These are phyloP conservation scores for Aaosphaeria pasadenensis DNA, from an alignment of 2,329 filamentous ascomycete genomes.

Conservation along the genomic window DNA sequence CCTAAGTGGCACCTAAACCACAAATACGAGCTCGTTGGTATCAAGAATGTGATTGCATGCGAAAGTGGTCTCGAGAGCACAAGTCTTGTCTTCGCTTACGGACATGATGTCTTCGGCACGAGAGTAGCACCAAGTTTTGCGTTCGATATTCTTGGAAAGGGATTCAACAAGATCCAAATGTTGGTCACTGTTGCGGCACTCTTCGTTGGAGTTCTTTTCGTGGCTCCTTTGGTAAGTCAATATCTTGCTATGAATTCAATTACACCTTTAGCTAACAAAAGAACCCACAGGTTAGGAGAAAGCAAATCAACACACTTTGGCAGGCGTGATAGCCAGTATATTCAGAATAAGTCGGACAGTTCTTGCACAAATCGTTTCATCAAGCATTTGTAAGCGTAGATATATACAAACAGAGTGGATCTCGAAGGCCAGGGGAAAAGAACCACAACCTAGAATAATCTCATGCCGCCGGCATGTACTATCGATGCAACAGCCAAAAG, in stretches of 20 bases:
- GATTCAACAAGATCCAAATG: slow-evolving; percentile 88
- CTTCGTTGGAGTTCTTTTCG: slow-evolving; percentile 68
- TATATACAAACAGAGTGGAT: no score
- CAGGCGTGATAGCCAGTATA: slow-evolving; percentile 9
- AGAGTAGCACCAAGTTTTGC: slow-evolving; percentile 80
- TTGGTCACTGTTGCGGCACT: slow-evolving; percentile 80
- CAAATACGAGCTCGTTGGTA: slow-evolving; percentile 73
- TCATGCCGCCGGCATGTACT: no score
- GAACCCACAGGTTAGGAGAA: slow-evolving; percentile 50
- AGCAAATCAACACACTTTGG: slow-evolving; percentile 68
- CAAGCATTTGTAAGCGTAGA: no score
- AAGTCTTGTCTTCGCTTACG: slow-evolving; percentile 82
- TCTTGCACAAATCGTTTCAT: no score
- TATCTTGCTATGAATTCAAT: neutral
- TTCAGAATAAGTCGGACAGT: neutral
- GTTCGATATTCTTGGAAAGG: slow-evolving; percentile 90
- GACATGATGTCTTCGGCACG: slow-evolving; percentile 84
- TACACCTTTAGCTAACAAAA: slow-evolving; percentile 8
- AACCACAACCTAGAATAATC: no score
- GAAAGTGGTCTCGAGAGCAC: slow-evolving; percentile 89
- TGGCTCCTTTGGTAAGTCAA: slow-evolving; percentile 74
- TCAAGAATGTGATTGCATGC: slow-evolving; percentile 68
- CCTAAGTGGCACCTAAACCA: slow-evolving; percentile 79
- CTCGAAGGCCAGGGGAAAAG: no score
- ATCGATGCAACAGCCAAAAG: no score